Percentiles rank a stretch among this genome's conserved stretches.
Conservation (phyloP, 176 grass and related monocot species). For the Bonia amplexicaulis region DNA sequence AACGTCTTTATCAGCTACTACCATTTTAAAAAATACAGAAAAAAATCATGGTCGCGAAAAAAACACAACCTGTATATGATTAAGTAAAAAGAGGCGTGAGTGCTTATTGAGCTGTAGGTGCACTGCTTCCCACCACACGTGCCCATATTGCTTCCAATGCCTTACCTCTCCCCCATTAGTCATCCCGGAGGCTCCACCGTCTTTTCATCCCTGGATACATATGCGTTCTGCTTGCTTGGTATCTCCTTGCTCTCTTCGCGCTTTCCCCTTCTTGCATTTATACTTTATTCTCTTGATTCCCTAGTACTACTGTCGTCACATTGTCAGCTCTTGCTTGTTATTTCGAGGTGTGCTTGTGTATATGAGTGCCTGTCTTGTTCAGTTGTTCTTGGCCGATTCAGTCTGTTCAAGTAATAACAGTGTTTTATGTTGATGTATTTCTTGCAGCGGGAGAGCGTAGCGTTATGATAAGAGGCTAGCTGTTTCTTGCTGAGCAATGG, state of each 20-base stretch:
- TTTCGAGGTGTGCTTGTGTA: background rate
- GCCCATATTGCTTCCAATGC: background rate
- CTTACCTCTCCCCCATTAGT: background rate
- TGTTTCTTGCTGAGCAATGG: constrained; percentile 2
- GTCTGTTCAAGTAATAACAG: background rate
- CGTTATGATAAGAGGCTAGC: background rate
- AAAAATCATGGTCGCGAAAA: no score
- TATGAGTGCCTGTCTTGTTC: background rate
- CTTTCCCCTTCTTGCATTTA: constrained; percentile 10
- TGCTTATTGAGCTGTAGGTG: background rate
- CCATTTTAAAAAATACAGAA: no score
- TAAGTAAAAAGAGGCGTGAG: background rate
- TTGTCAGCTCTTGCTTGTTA: background rate
- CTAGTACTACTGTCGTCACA: background rate
- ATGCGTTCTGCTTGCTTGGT: background rate
- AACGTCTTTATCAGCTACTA: no score
- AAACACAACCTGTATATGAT: no score
- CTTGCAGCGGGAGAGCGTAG: background rate
- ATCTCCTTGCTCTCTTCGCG: background rate
- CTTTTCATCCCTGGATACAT: background rate
- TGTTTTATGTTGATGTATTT: background rate
- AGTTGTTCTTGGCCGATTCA: background rate
- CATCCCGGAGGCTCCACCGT: background rate
- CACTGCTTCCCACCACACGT: constrained; percentile 8
- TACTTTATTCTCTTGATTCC: background rate